Percentiles rank a stretch among this genome's conserved stretches.
phyloP scores from a whole-genome alignment of 179 eudicot genomes.

The Beta lomatogona region DNA sequence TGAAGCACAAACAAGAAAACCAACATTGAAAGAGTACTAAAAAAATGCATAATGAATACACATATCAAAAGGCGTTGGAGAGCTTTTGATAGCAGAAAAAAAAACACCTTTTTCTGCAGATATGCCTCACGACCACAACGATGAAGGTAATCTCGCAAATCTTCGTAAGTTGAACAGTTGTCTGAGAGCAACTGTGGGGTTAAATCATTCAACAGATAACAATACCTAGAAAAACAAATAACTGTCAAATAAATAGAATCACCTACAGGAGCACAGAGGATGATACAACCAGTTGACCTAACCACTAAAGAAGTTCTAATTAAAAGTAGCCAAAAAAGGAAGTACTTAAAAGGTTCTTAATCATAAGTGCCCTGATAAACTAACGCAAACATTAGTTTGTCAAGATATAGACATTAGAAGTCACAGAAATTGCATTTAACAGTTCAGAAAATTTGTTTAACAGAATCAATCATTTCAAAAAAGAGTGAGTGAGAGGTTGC shows the following conservation, averaged over 20 bases:
- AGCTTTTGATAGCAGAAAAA: slow-evolving; percentile 12
- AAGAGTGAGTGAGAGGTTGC: neutral
- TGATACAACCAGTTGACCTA: neutral
- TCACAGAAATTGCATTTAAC: neutral
- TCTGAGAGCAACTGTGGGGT: slow-evolving; percentile 64
- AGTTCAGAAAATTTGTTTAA: neutral
- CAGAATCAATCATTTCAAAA: neutral
- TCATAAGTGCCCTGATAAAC: neutral
- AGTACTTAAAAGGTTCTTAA: neutral
- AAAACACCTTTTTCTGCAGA: slow-evolving; percentile 69
- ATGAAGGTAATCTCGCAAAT: slow-evolving; percentile 68
- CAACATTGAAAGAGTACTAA: neutral
- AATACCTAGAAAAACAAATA: slow-evolving; percentile 59
- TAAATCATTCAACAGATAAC: slow-evolving; percentile 87
- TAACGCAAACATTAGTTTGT: neutral
- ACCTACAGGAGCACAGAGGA: neutral
- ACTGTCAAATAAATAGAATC: slow-evolving; percentile 13
- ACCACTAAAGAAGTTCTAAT: neutral
- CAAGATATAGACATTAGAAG: neutral
- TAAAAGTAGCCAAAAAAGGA: neutral
- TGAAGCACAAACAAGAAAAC: neutral
- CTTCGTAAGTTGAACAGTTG: slow-evolving; percentile 69
- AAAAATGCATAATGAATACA: neutral
- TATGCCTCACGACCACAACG: slow-evolving; percentile 93
- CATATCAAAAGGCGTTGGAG: neutral